Percentiles rank a stretch among this genome's conserved stretches.
These are phyloP conservation scores for Eucalyptus sp. DNA, from an alignment of 345 rosid genomes.

Conservation along the genomic window DNA sequence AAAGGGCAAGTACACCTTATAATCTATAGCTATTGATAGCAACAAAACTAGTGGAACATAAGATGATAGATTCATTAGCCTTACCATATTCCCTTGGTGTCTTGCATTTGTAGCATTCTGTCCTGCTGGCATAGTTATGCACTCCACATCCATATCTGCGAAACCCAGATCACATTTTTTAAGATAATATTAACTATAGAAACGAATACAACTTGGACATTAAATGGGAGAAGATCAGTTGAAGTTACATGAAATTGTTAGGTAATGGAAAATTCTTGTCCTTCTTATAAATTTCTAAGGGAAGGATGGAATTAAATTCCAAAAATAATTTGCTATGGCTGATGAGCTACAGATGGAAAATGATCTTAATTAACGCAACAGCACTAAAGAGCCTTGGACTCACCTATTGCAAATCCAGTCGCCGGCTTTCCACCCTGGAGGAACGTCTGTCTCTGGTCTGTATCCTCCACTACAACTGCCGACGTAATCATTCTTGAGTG, in stretches of 20 bases:
- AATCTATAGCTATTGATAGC: background rate
- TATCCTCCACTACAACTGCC: background rate
- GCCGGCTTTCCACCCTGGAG: conserved; percentile 94
- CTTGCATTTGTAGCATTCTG: conserved; percentile 81
- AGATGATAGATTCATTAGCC: background rate
- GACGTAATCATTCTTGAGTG: conserved; percentile 24
- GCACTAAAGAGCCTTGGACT: background rate
- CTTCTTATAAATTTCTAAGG: background rate
- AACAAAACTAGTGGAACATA: background rate
- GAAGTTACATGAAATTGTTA: background rate
- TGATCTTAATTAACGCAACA: background rate
- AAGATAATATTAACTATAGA: background rate
- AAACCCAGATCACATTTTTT: background rate
- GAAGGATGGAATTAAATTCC: background rate
- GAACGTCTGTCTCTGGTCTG: conserved; percentile 22
- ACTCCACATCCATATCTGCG: conserved; percentile 40
- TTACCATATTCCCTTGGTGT: conserved; percentile 54
- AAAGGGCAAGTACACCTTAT: background rate
- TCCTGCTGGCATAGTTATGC: conserved; percentile 91
- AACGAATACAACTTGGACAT: background rate
- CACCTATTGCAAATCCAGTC: conserved; percentile 90
- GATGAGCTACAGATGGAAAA: background rate
- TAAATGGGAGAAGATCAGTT: background rate
- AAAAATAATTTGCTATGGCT: background rate
- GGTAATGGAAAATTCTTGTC: background rate